Percentiles rank a stretch among this genome's conserved stretches.
Conservation (phyloP, 2,329 filamentous ascomycete species). For the Curvularia sp. region DNA sequence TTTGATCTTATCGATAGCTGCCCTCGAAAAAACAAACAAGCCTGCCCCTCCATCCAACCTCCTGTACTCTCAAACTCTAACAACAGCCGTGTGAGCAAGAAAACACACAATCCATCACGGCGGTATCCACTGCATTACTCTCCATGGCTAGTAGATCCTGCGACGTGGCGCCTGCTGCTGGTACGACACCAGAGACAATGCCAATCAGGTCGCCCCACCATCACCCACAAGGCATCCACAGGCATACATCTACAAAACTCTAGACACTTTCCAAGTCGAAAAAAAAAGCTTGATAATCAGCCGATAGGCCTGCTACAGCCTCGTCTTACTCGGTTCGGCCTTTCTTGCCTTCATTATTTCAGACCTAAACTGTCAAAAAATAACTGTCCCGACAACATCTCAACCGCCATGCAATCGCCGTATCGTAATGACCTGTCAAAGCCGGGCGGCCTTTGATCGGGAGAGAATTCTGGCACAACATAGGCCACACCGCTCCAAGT, state of each 20-base stretch:
- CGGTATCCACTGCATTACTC: conserved; percentile 4
- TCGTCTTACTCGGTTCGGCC: conserved; percentile 28
- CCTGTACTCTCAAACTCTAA: conserved; percentile 19
- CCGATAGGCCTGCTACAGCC: conserved; percentile 33
- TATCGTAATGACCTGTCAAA: conserved; percentile 3
- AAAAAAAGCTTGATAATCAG: conserved; percentile 20
- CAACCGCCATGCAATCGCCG: conserved; percentile 21
- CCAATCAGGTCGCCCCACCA: conserved; percentile 8
- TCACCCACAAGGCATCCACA: conserved; percentile 3
- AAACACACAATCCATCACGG: conserved; percentile 13
- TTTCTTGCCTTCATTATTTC: conserved; percentile 5
- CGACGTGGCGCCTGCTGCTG: conserved; percentile 22
- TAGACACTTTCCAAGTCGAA: conserved; percentile 6
- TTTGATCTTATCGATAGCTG: conserved; percentile 22
- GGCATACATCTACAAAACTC: conserved; percentile 28
- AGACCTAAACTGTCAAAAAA: conserved; percentile 3
- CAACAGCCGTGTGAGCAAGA: conserved; percentile 14
- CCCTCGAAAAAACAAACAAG: conserved; percentile 12
- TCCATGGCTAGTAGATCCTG: conserved; percentile 21
- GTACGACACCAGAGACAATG: conserved; percentile 15
- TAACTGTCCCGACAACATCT: conserved; percentile 7
- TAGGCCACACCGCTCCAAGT: conserved; percentile 31
- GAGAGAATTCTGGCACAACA: conserved; percentile 15
- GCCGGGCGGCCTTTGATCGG: conserved; percentile 22
- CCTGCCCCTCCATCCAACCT: conserved; percentile 17